Evolutionary conservation across 2,329 filamentous ascomycete genomes (phyloP), one percentile per base, ranked within the genome.

Genomic region (Ophiostoma sp.): DNA sequence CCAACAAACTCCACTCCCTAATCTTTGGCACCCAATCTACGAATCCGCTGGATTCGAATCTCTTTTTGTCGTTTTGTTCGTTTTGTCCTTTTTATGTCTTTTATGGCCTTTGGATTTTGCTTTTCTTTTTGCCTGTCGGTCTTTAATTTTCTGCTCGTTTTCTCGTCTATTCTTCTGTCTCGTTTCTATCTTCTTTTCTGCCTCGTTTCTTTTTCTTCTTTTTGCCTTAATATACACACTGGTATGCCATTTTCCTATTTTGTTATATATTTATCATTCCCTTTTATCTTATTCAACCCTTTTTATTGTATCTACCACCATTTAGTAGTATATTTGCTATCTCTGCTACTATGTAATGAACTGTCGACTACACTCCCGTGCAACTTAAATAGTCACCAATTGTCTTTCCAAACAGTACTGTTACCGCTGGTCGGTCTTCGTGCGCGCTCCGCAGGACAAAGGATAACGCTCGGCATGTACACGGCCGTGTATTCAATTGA

Each of bases 11-110:
- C 71, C 72, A 69, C 69, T 73, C 64, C 40, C 42, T 70, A 73
- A 73, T 73, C 72, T 73, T 73, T 73, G 72, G 72, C 72, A 73
- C 68, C 64, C 63, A 71, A 70, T 64, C 66, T 70, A n/a, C 60
- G 66, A 69, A 69, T 66, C 70, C 70, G 66, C 27, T 65, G 18
- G 71, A 63, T 73, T 73, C 72, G 67, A 72, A 2, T 69, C 42
- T 9, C 40, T 36, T 64, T 63, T 55, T 36, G 38, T n/a, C 5
- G 55, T 41, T 65, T 67, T 63, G 6, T 8, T n/a, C 2, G 44
- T 42, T 70, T 60, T 42, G 63, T 49, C 41, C 18, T 49, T 52
- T 18, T 47, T 65, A 60, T 41, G 4, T 1, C 27, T 27, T 27
- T 2, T 27, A 27, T 27, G 27, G 27, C 27, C 27, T 27, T 27